These are phyloP conservation scores for Rhodosporidiobolus sp. DNA, from an alignment of 768 basidiomycete genomes.

Conservation along the genomic window DNA sequence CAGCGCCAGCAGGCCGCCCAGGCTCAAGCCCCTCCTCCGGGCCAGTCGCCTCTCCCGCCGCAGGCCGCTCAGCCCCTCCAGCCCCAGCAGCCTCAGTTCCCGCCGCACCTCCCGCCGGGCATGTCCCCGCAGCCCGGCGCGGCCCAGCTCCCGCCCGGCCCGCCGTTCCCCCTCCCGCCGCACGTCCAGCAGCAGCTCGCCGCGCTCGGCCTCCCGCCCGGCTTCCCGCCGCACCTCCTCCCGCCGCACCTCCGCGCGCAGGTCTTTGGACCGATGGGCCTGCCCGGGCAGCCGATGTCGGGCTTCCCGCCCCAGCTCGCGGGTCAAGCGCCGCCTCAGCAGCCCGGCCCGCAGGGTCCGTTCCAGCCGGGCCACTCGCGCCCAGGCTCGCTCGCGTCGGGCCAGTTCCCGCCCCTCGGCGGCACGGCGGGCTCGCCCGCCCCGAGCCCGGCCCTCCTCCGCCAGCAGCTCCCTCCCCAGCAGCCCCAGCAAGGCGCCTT, in stretches of 20 bases:
- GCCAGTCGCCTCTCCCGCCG: too few relatives aligned
- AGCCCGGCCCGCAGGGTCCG: too few relatives aligned
- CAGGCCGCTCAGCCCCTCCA: too few relatives aligned
- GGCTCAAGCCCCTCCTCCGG: not conserved
- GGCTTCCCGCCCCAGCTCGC: too few relatives aligned
- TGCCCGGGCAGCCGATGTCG: constrained; percentile 2
- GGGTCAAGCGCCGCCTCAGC: too few relatives aligned
- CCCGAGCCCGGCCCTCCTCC: not conserved
- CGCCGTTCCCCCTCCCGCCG: not conserved
- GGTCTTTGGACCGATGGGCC: not conserved
- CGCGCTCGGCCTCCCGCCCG: not conserved
- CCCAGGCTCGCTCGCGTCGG: not conserved
- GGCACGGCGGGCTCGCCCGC: not conserved
- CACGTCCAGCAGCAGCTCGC: constrained; percentile 7
- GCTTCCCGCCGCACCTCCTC: constrained; percentile 3
- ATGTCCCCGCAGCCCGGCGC: constrained; percentile 66
- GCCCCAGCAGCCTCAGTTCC: constrained; percentile 54
- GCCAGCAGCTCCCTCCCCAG: not conserved
- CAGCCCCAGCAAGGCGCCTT: not conserved
- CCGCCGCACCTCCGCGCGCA: constrained; percentile 10
- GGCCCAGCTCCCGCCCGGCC: constrained; percentile 63
- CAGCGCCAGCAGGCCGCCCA: constrained; percentile 3
- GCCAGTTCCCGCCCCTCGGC: not conserved
- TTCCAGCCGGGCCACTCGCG: not conserved
- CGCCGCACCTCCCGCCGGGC: constrained; percentile 61